Evolutionary conservation across 2,329 filamentous ascomycete species (phyloP).

Genomic region (Pseudogymnoascus sp.): DNA sequence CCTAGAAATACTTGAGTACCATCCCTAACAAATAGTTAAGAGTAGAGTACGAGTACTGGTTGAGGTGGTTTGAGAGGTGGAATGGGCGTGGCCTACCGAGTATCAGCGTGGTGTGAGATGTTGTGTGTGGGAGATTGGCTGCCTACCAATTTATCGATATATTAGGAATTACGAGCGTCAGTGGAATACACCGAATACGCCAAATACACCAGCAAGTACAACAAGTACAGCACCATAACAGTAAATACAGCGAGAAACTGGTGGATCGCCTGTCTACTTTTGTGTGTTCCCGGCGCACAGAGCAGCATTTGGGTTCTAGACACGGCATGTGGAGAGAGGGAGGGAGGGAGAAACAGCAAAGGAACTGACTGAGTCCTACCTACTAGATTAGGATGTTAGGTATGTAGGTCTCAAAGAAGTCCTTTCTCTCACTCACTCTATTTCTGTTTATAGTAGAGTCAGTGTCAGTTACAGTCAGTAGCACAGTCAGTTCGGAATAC

Average conservation of each 20-base stretch:
- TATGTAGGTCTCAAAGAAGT: background rate
- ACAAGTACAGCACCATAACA: background rate
- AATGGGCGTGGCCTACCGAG: background rate
- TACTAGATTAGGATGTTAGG: no score
- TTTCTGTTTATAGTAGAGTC: background rate
- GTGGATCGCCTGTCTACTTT: background rate
- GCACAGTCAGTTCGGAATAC: background rate
- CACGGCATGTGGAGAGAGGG: background rate
- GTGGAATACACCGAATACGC: no score
- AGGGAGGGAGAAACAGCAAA: background rate
- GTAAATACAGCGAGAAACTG: background rate
- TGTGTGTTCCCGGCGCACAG: no score
- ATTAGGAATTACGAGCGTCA: background rate
- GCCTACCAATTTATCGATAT: background rate
- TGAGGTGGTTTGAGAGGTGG: background rate
- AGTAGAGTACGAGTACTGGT: background rate
- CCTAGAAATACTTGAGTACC: background rate
- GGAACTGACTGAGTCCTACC: background rate
- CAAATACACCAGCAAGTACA: no score
- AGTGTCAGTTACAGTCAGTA: no score
- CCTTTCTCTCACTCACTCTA: background rate
- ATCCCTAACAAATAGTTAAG: background rate
- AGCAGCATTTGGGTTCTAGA: background rate
- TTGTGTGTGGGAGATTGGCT: slow-evolving; percentile 3
- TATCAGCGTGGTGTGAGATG: background rate